Evolutionary conservation across 75 land plant genomes (phyloP).

Genomic region (Pinus tabuliformis): DNA sequence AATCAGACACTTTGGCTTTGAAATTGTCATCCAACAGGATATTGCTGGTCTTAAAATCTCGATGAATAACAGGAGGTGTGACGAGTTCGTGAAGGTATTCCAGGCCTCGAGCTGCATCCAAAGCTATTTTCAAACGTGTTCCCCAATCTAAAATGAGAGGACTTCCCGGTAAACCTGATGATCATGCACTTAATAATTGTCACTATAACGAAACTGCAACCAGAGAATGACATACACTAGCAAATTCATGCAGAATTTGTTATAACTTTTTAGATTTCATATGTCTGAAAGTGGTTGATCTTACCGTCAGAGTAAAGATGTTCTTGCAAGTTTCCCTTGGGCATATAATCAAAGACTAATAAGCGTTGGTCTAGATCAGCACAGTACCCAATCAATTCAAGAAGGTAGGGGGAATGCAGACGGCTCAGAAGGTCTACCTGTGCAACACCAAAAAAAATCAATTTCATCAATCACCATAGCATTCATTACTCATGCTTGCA

Average conservation of each 20-base stretch:
- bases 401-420: slow-evolving; percentile 60
- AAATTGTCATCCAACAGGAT: slow-evolving; percentile 26
- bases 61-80: slow-evolving; percentile 77
- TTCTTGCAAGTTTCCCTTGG: slow-evolving; percentile 81
- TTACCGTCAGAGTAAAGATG: slow-evolving; percentile 60
- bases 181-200: too few relatives aligned
- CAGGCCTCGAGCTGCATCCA: slow-evolving; percentile 77
- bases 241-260: too few relatives aligned
- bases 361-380: slow-evolving; percentile 60
- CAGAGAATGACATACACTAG: too few relatives aligned
- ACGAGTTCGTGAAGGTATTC: slow-evolving; percentile 76
- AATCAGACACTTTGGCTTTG: slow-evolving; percentile 83
- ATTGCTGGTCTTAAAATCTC: slow-evolving; percentile 62
- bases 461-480: too few relatives aligned
- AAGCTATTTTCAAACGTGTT: slow-evolving; percentile 63
- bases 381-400: slow-evolving; percentile 74
- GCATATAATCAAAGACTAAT: slow-evolving; percentile 83
- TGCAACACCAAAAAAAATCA: neutral
- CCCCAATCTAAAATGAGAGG: slow-evolving; percentile 57
- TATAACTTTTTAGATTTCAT: too few relatives aligned
- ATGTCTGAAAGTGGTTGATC: too few relatives aligned
- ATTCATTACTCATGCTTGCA: too few relatives aligned
- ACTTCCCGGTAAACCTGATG: slow-evolving; percentile 28
- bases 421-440: slow-evolving; percentile 76
- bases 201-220: too few relatives aligned